A percentile compares a stretch with the other conserved stretches of the same genome.
These are phyloP conservation scores for Talaromyces adpressus DNA, from an alignment of 495 filamentous ascomycete genomes.

Conservation along the genomic window DNA sequence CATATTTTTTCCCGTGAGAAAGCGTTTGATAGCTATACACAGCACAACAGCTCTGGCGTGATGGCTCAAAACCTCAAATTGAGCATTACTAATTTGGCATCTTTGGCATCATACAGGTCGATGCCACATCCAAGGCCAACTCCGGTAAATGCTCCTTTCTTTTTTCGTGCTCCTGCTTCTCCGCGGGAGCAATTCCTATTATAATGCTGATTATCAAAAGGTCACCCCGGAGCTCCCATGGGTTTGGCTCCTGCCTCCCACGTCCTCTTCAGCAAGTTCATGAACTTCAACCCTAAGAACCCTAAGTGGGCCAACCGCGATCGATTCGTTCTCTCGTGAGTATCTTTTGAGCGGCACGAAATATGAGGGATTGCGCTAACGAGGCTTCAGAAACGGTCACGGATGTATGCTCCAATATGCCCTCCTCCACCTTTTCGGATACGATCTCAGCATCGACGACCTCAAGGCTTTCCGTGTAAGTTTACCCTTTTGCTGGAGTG, in stretches of 20 bases:
- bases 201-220: slow-evolving; percentile 20
- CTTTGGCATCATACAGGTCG: slow-evolving; percentile 55
- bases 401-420: slow-evolving; percentile 99
- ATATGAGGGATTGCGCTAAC: neutral
- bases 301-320: slow-evolving; percentile 94
- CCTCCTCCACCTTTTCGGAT: slow-evolving; percentile 94
- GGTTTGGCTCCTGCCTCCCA: slow-evolving; percentile 97
- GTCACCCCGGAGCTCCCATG: slow-evolving; percentile 98
- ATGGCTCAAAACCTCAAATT: neutral
- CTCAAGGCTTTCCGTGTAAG: slow-evolving; percentile 91
- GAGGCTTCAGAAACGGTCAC: slow-evolving; percentile 75
- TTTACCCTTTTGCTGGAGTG: slow-evolving; percentile 12
- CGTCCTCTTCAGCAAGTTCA: slow-evolving; percentile 97
- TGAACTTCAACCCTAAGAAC: slow-evolving; percentile 99
- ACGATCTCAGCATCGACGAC: slow-evolving; percentile 77
- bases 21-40: neutral
- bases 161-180: neutral
- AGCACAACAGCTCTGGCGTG: neutral
- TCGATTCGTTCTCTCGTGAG: slow-evolving; percentile 98
- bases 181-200: neutral
- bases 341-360: slow-evolving; percentile 14
- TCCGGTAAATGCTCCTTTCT: slow-evolving; percentile 32
- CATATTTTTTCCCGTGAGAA: neutral
- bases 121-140: slow-evolving; percentile 95
- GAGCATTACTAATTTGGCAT: neutral